phyloP scores from a whole-genome alignment of 2,329 filamentous ascomycete genomes.

The Curvularia spicifera region DNA sequence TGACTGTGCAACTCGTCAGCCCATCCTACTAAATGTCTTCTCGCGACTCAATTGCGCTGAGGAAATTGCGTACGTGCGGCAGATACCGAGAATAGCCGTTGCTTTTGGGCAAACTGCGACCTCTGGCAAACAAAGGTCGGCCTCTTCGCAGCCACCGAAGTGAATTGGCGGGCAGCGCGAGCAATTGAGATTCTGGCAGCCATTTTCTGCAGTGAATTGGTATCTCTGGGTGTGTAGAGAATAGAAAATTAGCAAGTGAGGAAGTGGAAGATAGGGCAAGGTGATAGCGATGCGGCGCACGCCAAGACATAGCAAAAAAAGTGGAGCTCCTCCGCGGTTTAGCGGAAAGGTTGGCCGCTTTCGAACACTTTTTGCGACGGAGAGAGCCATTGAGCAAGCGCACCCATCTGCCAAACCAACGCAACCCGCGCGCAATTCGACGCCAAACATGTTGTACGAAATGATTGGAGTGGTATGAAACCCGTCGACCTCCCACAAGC shows the following conservation, averaged over 20 bases:
- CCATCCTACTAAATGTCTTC: background rate
- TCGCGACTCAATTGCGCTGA: slow-evolving; percentile 9
- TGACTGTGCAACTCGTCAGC: slow-evolving; percentile 54
- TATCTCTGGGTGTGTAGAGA: background rate
- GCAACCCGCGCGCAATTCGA: slow-evolving; percentile 10
- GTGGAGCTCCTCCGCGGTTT: slow-evolving; percentile 18
- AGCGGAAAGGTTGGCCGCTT: slow-evolving; percentile 30
- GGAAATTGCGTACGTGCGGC: slow-evolving; percentile 37
- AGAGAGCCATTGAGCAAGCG: slow-evolving; percentile 2
- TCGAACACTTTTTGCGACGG: slow-evolving; percentile 34
- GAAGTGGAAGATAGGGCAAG: background rate
- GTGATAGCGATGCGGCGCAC: slow-evolving; percentile 11
- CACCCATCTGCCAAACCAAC: background rate
- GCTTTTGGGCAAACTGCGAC: slow-evolving; percentile 33
- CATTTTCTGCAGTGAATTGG: slow-evolving; percentile 35
- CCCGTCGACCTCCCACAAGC: background rate
- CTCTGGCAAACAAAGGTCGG: slow-evolving; percentile 36
- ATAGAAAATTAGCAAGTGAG: background rate
- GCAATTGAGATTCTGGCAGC: slow-evolving; percentile 43
- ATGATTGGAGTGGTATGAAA: slow-evolving; percentile 85
- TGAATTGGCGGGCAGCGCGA: slow-evolving; percentile 46
- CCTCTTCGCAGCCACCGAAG: slow-evolving; percentile 33
- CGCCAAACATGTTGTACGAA: slow-evolving; percentile 84
- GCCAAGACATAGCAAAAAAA: slow-evolving; percentile 11
- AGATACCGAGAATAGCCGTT: slow-evolving; percentile 50